Base-by-base conservation (phyloP, 192 early-diverging fungal species). In the Coemansia sp. region DNA sequence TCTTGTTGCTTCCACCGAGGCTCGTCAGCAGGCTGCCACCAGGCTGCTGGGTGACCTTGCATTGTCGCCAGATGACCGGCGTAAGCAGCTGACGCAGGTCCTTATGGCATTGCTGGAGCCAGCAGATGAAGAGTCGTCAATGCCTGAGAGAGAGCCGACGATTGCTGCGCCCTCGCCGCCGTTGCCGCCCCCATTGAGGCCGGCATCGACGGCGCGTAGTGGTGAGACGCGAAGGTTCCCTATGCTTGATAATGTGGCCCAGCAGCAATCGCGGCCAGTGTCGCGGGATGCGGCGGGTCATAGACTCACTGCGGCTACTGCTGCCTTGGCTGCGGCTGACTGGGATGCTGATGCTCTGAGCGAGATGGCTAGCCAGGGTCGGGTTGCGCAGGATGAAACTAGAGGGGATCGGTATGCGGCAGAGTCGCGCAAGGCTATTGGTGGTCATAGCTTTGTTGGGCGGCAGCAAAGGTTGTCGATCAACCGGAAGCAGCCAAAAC, bases 351-450 rank as follows among this genome's bases (percentile, higher is more conserved):
- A 19, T 10, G 68, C 61, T 2, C 41, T 71, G 16, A 38, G 35
- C 3, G 61, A 64, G n/a, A 42, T 64, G 6, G 32, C 67, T 4
- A 39, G 14, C 26, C 47, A 51, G 33, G 61, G 61, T 13, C 27
- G 16, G 10, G 26, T 64, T 3, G 35, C 51, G 1, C 45, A 33
- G 9, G 31, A 44, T 3, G 53, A 55, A 30, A 11, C 44, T 21
- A 16, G 17, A 1, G 35, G 10, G 6, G 68, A 71, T 47, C 39
- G 51, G 29, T 70, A 70, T 27, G 50, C 50, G 8, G 32, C 41
- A 7, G 60, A 70, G 48, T 43, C 56, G 20, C 68, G 57, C 38
- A 51, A 52, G 35, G 68, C 68, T 10, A 59, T 71, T 0, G 68
- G 51, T 18, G 38, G 32, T 7, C 28, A 26, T 20, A 37, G 28